Percentiles rank a stretch among this genome's conserved stretches.
These are phyloP conservation scores for Meredithiella fracta DNA, from an alignment of 2,329 filamentous ascomycete species.

Conservation along the genomic window DNA sequence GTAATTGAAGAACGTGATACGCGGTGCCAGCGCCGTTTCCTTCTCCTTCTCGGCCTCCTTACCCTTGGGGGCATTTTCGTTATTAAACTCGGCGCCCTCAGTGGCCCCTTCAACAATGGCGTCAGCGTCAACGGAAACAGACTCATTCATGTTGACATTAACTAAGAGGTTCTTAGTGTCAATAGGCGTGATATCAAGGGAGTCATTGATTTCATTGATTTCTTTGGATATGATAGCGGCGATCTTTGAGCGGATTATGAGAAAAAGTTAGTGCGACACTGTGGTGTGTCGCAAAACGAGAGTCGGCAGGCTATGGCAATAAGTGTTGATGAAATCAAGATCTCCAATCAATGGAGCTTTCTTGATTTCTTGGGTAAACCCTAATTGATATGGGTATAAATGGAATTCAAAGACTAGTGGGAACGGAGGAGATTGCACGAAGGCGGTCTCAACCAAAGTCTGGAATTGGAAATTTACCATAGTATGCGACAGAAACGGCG, in stretches of 20 bases:
- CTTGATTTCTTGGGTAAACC: background rate
- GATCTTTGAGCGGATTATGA: background rate
- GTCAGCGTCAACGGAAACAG: constrained; percentile 20
- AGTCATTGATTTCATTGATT: background rate
- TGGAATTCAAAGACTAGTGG: background rate
- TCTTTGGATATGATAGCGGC: background rate
- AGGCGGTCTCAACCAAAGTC: background rate
- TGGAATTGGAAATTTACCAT: background rate
- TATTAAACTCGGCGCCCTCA: background rate
- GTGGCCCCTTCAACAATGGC: constrained; percentile 21
- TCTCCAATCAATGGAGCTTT: background rate
- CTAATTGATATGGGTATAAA: background rate
- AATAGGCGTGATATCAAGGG: constrained; percentile 14
- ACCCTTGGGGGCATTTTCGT: background rate
- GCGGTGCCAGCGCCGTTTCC: constrained; percentile 14
- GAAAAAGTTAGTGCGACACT: background rate
- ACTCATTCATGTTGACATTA: constrained; percentile 27
- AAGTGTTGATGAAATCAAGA: background rate
- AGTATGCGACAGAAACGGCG: no score
- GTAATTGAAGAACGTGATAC: constrained; percentile 38
- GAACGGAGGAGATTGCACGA: background rate
- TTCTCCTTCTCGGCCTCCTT: background rate
- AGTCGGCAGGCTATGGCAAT: background rate
- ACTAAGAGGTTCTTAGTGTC: constrained; percentile 19
- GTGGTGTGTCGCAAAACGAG: background rate